phyloP scores from a whole-genome alignment of 345 rosid genomes.

The Arabidopsis arenosa region DNA sequence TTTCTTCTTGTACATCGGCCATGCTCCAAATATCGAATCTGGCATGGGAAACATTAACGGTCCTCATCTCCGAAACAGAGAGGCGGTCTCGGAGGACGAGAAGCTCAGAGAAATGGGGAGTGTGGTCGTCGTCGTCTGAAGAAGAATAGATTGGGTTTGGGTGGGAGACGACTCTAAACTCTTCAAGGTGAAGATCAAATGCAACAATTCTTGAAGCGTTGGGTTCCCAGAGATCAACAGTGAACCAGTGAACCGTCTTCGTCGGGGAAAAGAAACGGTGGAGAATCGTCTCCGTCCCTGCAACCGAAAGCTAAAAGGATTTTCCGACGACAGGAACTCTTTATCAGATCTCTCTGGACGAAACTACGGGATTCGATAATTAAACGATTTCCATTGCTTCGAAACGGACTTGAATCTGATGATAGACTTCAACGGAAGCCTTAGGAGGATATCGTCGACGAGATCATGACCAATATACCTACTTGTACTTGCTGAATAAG shows the following conservation, averaged over 20 bases:
- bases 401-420: too few species aligned
- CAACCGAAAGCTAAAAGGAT: too few species aligned
- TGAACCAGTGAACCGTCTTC: neutral
- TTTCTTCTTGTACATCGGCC: neutral
- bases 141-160: neutral
- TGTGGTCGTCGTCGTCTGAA: neutral
- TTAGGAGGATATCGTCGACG: too few species aligned
- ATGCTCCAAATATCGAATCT: neutral
- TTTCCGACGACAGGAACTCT: too few species aligned
- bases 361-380: too few species aligned
- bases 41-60: neutral
- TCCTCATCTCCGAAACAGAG: neutral
- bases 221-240: neutral
- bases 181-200: conserved; percentile 1
- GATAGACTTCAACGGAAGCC: too few species aligned
- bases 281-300: too few species aligned
- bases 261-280: too few species aligned
- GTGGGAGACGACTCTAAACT: conserved; percentile 5
- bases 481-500: too few species aligned
- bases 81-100: neutral
- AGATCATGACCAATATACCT: too few species aligned
- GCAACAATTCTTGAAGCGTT: neutral
- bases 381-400: too few species aligned
- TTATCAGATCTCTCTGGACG: too few species aligned
- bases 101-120: conserved; percentile 8